Evolutionary conservation across 2,329 filamentous ascomycete species (phyloP), one percentile per base, ranked within the genome.

Genomic region (Torrubiella hemipterigena): DNA sequence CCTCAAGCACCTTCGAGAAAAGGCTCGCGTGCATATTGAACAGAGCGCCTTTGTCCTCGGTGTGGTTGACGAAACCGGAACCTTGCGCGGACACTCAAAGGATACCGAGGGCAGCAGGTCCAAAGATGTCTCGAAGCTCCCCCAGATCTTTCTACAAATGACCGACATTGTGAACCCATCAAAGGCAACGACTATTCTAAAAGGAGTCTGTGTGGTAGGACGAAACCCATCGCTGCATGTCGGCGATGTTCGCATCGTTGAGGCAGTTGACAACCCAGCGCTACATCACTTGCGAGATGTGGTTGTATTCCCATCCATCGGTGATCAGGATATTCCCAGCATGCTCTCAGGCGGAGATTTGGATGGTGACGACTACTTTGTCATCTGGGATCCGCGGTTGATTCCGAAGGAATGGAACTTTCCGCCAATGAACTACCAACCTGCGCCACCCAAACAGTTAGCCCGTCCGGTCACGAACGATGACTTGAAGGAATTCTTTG

Each of bases 341-440:
- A 96, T 96, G 89, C 86, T 91, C 40, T 94, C 91, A 4, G 91
- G 91, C 3, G 91, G 91, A 1, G 91, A 98, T 48, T 67, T 98
- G 0, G 91, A 98, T 48, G 91, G 91, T 0, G 91, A 98, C 45
- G 91, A 98, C 49, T 98, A 86, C 50, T 78, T 96, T 33, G 76
- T 96, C 5, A 80, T 95, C 27, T 98, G 91, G 89, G 87, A 98
- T 42, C 51, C 65, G 15, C 68, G 72, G 11, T 60, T 98, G 6
- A 62, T 93, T 17, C 84, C 84, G 0, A 41, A 54, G 2, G 58
- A 70, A 30, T 83, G 81, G 73, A 83, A 91, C 42, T 63, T 71
- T 20, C 58, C 68, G 1, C 78, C 91, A 0, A 94, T 96, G 84
- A 67, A 81, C 39, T 91, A 86, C 46, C 62, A 65, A 0, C 61